phyloP scores from a whole-genome alignment of 495 filamentous ascomycete genomes.

The Neurospora africana region DNA sequence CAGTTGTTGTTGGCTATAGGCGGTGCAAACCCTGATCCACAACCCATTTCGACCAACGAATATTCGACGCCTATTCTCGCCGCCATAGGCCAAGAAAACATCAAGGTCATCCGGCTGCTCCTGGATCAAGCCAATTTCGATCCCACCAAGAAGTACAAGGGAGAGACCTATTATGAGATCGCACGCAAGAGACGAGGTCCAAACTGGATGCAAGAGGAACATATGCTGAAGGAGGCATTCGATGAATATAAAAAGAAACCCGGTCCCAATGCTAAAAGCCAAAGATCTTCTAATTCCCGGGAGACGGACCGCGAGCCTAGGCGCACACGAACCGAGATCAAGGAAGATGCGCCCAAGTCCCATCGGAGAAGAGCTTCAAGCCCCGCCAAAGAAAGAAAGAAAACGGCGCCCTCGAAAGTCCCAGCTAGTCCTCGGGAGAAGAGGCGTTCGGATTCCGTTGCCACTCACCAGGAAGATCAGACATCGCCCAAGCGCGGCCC shows the following conservation, averaged over 20 bases:
- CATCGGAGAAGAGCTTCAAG: constrained; percentile 41
- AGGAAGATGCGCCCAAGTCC: constrained; percentile 23
- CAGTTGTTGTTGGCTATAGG: constrained; percentile 78
- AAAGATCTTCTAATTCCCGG: constrained; percentile 43
- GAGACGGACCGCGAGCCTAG: constrained; percentile 48
- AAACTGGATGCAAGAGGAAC: constrained; percentile 79
- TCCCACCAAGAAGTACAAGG: constrained; percentile 58
- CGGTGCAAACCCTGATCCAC: constrained; percentile 67
- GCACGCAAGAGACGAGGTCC: constrained; percentile 71
- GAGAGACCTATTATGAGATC: constrained; percentile 73
- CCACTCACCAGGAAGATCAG: constrained; percentile 28
- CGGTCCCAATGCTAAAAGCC: constrained; percentile 29
- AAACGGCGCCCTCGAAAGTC: constrained; percentile 19
- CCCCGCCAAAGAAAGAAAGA: constrained; percentile 36
- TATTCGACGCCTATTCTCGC: constrained; percentile 86
- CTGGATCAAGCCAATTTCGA: constrained; percentile 70
- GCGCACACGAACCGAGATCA: constrained; percentile 36
- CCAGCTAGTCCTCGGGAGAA: constrained; percentile 34
- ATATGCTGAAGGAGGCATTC: constrained; percentile 70
- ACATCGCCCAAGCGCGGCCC: constrained; percentile 37
- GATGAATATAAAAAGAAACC: constrained; percentile 48
- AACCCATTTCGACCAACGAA: constrained; percentile 43
- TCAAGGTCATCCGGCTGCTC: constrained; percentile 69
- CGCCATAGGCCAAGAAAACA: constrained; percentile 83
- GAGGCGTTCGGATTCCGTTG: constrained; percentile 27